phyloP scores from a whole-genome alignment of 345 rosid genomes.

The Schrenkiella parvula region DNA sequence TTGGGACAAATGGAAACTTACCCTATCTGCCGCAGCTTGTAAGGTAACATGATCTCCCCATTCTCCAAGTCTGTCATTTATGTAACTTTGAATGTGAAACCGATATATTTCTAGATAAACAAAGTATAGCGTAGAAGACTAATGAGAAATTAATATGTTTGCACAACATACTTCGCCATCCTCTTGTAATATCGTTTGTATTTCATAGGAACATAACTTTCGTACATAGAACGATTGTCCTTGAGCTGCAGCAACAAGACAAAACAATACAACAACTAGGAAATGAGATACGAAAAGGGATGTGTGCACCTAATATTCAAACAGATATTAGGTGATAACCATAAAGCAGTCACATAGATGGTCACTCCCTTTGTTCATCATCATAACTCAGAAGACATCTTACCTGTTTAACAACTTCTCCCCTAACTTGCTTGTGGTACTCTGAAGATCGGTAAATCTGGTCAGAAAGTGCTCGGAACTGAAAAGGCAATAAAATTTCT shows the following conservation, averaged over 20 bases:
- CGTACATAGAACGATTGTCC: conserved; percentile 58
- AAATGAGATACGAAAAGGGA: conserved; percentile 10
- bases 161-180: conserved; percentile 74
- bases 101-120: background rate
- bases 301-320: conserved; percentile 5
- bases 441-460: conserved; percentile 83
- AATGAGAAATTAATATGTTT: conserved; percentile 7
- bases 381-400: conserved; percentile 14
- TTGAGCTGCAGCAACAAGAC: conserved; percentile 59
- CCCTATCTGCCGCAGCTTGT: conserved; percentile 99
- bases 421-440: conserved; percentile 88
- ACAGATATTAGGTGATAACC: background rate
- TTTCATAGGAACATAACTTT: conserved; percentile 92
- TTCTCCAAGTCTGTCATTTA: conserved; percentile 65
- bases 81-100: background rate
- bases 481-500: conserved; percentile 21
- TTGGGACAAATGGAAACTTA: conserved; percentile 25
- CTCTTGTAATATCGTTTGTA: conserved; percentile 77
- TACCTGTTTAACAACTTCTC: conserved; percentile 87
- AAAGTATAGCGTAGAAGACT: background rate
- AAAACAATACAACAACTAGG: conserved; percentile 8
- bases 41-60: conserved; percentile 96
- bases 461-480: conserved; percentile 97
- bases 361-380: background rate
- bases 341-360: background rate